These are phyloP conservation scores for Hymenoscyphus occultus DNA, from an alignment of 2,329 filamentous ascomycete genomes.

Conservation along the genomic window DNA sequence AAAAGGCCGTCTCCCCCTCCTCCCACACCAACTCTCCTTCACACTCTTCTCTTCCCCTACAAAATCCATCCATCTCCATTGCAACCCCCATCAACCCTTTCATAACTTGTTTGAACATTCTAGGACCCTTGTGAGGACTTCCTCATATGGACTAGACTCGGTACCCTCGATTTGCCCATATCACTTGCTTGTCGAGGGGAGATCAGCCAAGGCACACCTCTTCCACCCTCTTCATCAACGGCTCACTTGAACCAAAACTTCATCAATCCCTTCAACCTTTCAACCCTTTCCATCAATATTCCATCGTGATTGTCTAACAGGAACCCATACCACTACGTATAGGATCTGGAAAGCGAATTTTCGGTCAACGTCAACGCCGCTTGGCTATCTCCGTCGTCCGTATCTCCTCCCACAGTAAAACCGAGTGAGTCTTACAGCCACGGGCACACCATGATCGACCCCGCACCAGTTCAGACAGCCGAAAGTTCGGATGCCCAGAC, in stretches of 20 bases:
- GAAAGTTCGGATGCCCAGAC: neutral
- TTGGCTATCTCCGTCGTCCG: neutral
- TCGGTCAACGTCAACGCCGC: neutral
- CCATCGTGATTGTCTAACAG: neutral
- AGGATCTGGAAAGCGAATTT: neutral
- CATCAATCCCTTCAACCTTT: constrained; percentile 25
- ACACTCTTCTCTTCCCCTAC: constrained; percentile 26
- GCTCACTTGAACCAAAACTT: constrained; percentile 18
- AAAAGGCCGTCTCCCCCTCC: constrained; percentile 32
- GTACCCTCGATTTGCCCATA: constrained; percentile 35
- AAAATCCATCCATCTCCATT: constrained; percentile 20
- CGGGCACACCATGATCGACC: neutral
- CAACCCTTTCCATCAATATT: constrained; percentile 7
- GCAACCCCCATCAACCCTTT: constrained; percentile 27
- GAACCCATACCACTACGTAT: neutral
- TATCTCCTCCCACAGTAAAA: neutral
- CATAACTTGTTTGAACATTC: constrained; percentile 25
- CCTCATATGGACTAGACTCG: constrained; percentile 28
- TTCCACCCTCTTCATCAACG: constrained; percentile 27
- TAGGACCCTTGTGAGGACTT: constrained; percentile 26
- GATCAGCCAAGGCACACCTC: constrained; percentile 28
- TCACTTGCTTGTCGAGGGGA: constrained; percentile 25
- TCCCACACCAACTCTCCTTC: constrained; percentile 31
- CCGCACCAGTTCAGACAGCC: neutral
- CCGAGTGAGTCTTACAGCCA: neutral